Conservation (phyloP, 2,329 filamentous ascomycete species). For the Sporothrix pallida region DNA sequence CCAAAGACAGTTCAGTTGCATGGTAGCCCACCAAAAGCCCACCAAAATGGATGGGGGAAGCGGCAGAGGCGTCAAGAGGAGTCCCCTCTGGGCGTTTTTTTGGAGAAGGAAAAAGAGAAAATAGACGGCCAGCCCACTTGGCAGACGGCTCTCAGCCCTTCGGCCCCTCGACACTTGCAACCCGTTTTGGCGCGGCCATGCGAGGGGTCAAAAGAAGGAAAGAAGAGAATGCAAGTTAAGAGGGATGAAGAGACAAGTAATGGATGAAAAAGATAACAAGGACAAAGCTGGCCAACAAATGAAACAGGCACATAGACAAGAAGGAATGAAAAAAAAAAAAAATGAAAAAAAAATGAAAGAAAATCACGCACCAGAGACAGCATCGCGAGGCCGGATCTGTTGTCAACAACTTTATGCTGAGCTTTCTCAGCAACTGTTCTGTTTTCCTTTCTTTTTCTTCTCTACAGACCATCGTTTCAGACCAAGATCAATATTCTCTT, state of each 20-base stretch:
- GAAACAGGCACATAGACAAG: neutral
- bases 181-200: neutral
- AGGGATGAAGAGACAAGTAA: neutral
- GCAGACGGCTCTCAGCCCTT: neutral
- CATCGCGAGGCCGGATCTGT: neutral
- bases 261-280: neutral
- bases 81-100: neutral
- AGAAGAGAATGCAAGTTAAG: no score
- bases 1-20: no score
- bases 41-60: neutral
- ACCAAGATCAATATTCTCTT: constrained; percentile 6
- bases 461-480: neutral
- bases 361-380: constrained; percentile 13
- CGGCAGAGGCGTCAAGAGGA: constrained; percentile 17
- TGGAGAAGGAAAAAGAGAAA: neutral
- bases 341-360: neutral
- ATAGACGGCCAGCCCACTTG: constrained; percentile 2
- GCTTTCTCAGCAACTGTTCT: neutral
- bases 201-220: neutral
- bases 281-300: neutral
- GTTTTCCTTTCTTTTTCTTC: neutral
- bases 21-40: neutral
- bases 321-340: neutral
- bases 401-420: neutral
- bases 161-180: neutral